Base-by-base conservation (phyloP, 441 rosid species). In the Populus trichocarpa region DNA sequence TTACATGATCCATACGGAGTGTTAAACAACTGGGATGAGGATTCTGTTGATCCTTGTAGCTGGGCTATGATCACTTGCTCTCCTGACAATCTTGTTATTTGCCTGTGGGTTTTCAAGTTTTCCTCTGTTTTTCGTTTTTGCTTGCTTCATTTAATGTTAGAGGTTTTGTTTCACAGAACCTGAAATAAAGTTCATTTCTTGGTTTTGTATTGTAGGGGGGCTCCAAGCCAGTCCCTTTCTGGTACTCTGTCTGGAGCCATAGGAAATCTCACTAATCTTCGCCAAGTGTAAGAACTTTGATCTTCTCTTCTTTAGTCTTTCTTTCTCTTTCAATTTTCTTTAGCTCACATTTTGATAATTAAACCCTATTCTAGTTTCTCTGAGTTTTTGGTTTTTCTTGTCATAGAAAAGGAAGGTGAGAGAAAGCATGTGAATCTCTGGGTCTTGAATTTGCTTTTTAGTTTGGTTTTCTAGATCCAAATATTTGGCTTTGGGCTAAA, bases 51-150 rank as follows among this genome's bases (percentile, higher is more conserved):
- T 87, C 98, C 98, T 33, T 94, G 98, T 78, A 94, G 97, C 77
- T 94, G 98, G 98, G 93, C 97, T 33, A 90, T 94, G 97, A 81
- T 93, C 83, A 84, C 94, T 86, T 94, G 97, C 71, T 94, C 97
- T 33, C 18, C 87, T 28, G 98, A 89, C 61, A 93, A 90, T 80
- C 93, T 93, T 69, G 97, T 93, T 28, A 83, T 77, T 78, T 91
- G 92, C 89, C 69, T 94, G 98, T 93, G 73, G 72, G 97, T 87
- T 50, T 46, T 50, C 8, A 25, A 6, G 25, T 42, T 18, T 22
- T 16, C 65, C 14, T 67, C 3, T 18, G 13, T 57, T 32, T 16
- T 33, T 64, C 12, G 8, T 42, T 65, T 22, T 22, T 61, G 26
- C 73, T 64, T 36, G 26, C 26, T 66, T 73, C 4, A 57, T 42